Evolutionary conservation across 1,284 basidiomycete species (phyloP).

Genomic region (Cutaneotrichosporon curvatum): DNA sequence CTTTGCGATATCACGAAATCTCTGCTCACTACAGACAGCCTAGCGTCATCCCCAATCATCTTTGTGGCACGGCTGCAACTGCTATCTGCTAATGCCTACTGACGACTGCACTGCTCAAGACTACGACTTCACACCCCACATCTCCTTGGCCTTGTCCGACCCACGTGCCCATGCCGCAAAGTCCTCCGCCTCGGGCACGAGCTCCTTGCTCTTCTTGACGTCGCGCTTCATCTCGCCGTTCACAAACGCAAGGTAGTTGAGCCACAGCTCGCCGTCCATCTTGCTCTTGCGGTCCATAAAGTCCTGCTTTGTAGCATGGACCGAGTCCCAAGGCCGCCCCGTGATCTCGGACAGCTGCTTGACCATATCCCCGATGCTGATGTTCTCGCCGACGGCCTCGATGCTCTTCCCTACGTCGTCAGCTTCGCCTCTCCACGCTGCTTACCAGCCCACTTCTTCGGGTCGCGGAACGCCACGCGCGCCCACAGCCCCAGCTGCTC

Average conservation of each 20-base stretch:
- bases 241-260: slow-evolving; percentile 18
- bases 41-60: too few species aligned
- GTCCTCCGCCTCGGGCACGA: slow-evolving; percentile 10
- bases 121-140: slow-evolving; percentile 1
- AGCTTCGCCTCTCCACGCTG: not conserved
- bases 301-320: slow-evolving; percentile 3
- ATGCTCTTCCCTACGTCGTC: slow-evolving; percentile 14
- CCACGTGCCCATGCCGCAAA: slow-evolving; percentile 3
- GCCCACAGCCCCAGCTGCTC: slow-evolving; percentile 32
- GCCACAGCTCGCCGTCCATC: slow-evolving; percentile 13
- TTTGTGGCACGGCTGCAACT: too few species aligned
- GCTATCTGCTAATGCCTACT: too few species aligned
- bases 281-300: slow-evolving; percentile 5
- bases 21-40: too few species aligned
- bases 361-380: slow-evolving; percentile 8
- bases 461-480: slow-evolving; percentile 25
- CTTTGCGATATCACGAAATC: too few species aligned
- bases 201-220: slow-evolving; percentile 1
- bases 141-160: not conserved
- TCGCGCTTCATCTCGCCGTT: slow-evolving; percentile 11
- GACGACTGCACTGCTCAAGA: too few species aligned
- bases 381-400: slow-evolving; percentile 7
- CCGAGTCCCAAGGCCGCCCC: slow-evolving; percentile 5
- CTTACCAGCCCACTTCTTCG: slow-evolving; percentile 31
- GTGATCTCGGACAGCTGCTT: slow-evolving; percentile 5